Evolutionary conservation across 2,329 filamentous ascomycete genomes (phyloP).

Genomic region (Ophiostoma himal-ulmi): DNA sequence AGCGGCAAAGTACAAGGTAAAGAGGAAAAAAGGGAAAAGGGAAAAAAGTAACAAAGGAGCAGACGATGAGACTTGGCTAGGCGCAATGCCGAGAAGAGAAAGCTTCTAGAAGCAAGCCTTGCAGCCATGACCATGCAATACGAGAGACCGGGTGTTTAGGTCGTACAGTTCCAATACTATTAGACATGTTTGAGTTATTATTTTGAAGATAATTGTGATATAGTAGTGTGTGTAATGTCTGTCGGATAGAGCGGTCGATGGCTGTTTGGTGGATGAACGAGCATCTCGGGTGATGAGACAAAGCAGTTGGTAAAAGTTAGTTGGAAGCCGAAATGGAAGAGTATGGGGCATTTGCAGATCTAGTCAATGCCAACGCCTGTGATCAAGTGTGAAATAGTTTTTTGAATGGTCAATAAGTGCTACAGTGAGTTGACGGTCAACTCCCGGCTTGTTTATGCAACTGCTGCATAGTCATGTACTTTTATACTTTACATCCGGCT

Average conservation of each 20-base stretch:
- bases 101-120: conserved; percentile 24
- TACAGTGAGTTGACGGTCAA: too few relatives aligned
- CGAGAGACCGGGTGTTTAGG: not conserved
- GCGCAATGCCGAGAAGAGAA: conserved; percentile 20
- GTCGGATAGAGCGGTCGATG: not conserved
- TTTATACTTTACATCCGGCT: not conserved
- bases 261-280: conserved; percentile 6
- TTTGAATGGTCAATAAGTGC: too few relatives aligned
- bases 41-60: not conserved
- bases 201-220: not conserved
- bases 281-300: not conserved
- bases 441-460: not conserved
- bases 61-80: not conserved
- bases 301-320: not conserved
- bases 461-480: not conserved
- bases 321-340: not conserved
- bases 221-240: not conserved
- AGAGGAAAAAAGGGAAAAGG: conserved; percentile 9
- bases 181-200: not conserved
- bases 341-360: too few relatives aligned
- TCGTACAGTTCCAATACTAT: not conserved
- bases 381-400: too few relatives aligned
- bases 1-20: not conserved
- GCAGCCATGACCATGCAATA: conserved; percentile 10
- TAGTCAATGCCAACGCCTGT: too few relatives aligned